Conservation (phyloP, 2,329 filamentous ascomycete genomes). For the Didymellaceae sp. region DNA sequence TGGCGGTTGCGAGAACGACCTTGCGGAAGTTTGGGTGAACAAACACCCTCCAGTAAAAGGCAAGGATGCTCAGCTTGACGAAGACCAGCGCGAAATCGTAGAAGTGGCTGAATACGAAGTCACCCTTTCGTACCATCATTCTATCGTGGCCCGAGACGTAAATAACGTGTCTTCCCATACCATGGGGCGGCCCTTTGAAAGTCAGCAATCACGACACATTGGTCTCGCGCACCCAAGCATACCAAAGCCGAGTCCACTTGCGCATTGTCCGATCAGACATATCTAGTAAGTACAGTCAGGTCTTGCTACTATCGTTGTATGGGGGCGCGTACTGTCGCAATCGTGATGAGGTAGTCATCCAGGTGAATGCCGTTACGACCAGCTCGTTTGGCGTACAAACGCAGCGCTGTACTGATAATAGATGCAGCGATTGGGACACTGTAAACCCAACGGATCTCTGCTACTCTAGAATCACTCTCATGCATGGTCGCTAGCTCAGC, state of each 20-base stretch:
- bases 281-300: slow-evolving; percentile 22
- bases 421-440: slow-evolving; percentile 39
- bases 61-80: slow-evolving; percentile 44
- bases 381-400: slow-evolving; percentile 39
- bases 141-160: slow-evolving; percentile 34
- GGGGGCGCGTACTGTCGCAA: slow-evolving; percentile 35
- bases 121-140: slow-evolving; percentile 43
- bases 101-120: slow-evolving; percentile 46
- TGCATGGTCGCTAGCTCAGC: slow-evolving; percentile 39
- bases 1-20: slow-evolving; percentile 36
- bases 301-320: neutral
- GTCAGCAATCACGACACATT: slow-evolving; percentile 16
- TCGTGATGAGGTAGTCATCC: slow-evolving; percentile 42
- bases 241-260: slow-evolving; percentile 38
- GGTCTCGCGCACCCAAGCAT: slow-evolving; percentile 2
- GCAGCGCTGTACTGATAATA: slow-evolving; percentile 32
- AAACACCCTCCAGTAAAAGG: slow-evolving; percentile 45
- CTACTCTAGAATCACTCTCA: slow-evolving; percentile 35
- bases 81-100: slow-evolving; percentile 42
- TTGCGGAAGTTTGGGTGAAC: slow-evolving; percentile 38
- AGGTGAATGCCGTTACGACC: slow-evolving; percentile 42
- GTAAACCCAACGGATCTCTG: slow-evolving; percentile 42
- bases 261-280: slow-evolving; percentile 41
- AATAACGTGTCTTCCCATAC: slow-evolving; percentile 43
- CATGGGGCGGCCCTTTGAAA: slow-evolving; percentile 37